Evolutionary conservation across 2,329 filamentous ascomycete genomes (phyloP), one percentile per base, ranked within the genome.

Genomic region (Didymella segeticola): DNA sequence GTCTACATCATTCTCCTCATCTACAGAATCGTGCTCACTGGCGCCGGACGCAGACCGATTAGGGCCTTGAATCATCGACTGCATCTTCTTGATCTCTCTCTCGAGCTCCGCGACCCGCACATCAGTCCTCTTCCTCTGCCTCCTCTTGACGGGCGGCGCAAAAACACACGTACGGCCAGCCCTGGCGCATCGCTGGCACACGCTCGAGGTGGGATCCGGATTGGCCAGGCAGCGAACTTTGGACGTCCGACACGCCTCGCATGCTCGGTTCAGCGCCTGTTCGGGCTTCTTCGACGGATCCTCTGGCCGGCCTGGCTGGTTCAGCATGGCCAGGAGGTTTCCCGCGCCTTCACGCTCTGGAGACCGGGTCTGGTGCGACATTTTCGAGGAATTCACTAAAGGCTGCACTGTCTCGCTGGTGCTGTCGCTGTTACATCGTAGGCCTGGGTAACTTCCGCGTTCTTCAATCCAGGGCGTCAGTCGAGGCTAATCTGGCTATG

Each of bases 21-120:
- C 68, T 34, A 57, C 63, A 5, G 69, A 69, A 19, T 68, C 68
- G 25, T 67, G 61, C 11, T 72, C 68, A 34, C 67, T 70, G 8
- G 47, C 47, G 38, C 66, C 67, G 22, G 60, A 50, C 5, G 68
- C 60, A 14, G 67, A 64, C 26, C 53, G 61, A 9, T 60, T 58
- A 31, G 60, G 66, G 7, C 64, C 47, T 31, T 63, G 67, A 19
- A 74, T 47, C 5, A 74, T 59, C 23, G 63, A 65, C 27, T 68
- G 70, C 68, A 74, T 69, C 43, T 71, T 67, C 53, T 65, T 70
- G 37, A 74, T 67, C 45, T 74, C 71, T 50, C 61, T 71, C 56
- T 74, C 72, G 6, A 74, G 53, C 34, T 74, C 72, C 23, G 72
- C 70, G 5, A 74, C 71, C 15, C 72, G 60, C 9, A 73, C 69